Conservation (phyloP, 305 asterid species). For the Withania somnifera region DNA sequence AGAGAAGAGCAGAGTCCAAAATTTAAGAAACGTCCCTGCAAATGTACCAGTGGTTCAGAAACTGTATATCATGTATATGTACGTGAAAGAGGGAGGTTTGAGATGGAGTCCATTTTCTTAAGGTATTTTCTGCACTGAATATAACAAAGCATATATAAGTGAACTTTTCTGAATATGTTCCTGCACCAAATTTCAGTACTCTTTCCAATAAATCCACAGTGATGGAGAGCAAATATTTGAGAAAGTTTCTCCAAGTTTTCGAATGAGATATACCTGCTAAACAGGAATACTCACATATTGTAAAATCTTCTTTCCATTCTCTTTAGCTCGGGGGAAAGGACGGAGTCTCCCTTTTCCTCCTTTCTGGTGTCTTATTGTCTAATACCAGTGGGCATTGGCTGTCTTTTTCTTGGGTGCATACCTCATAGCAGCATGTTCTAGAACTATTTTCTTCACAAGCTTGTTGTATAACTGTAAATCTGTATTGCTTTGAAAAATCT, state of each 20-base stretch:
- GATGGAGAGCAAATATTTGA: not conserved
- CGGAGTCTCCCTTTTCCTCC: not conserved
- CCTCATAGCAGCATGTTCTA: too few species aligned
- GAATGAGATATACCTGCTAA: not conserved
- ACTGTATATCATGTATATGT: conserved; percentile 63
- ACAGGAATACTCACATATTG: not conserved
- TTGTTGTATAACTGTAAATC: too few species aligned
- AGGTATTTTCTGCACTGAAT: conserved; percentile 31
- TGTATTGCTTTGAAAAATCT: too few species aligned
- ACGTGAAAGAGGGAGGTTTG: conserved; percentile 85
- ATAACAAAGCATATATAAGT: not conserved
- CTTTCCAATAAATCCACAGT: not conserved
- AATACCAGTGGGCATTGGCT: too few species aligned
- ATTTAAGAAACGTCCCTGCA: conserved; percentile 75
- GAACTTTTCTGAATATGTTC: not conserved
- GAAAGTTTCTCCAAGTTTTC: not conserved
- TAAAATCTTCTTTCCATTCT: not conserved
- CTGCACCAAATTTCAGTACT: not conserved
- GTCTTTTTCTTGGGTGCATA: too few species aligned
- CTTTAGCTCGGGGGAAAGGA: not conserved
- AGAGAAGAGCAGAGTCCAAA: conserved; percentile 42
- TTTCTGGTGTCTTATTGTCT: too few species aligned
- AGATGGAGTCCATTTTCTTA: conserved; percentile 67
- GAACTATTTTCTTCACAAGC: too few species aligned
- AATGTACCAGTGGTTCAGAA: conserved; percentile 43